phyloP scores from a whole-genome alignment of 805 yeast genomes.

The Pichia manshurica region DNA sequence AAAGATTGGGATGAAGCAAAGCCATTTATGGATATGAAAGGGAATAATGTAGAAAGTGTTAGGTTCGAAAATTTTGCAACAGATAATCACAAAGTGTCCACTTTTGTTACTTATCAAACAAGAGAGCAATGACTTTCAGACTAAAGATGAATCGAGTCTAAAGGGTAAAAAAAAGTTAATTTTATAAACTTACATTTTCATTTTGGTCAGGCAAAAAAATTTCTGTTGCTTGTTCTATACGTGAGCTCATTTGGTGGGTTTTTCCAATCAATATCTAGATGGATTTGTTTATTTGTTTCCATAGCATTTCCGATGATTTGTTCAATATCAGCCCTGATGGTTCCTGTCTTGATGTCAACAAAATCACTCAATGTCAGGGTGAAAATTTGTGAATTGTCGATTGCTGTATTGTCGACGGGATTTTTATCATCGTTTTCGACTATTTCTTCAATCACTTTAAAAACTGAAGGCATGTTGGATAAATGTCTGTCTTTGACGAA shows the following conservation, averaged over 20 bases:
- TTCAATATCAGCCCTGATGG: conserved; percentile 13
- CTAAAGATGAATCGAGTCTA: too few relatives aligned
- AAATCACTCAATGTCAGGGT: conserved; percentile 14
- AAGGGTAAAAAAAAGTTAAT: too few relatives aligned
- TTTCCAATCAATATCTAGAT: conserved; percentile 9
- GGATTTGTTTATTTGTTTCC: not conserved
- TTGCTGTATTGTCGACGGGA: not conserved
- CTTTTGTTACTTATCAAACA: conserved; percentile 57
- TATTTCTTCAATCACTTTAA: conserved; percentile 17
- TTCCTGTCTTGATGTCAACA: conserved; percentile 19
- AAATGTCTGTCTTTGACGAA: conserved; percentile 43
- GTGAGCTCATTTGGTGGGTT: conserved; percentile 11
- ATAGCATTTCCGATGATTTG: conserved; percentile 2
- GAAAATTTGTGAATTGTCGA: not conserved
- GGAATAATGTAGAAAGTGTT: conserved; percentile 58
- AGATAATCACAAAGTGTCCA: conserved; percentile 61
- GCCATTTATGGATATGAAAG: conserved; percentile 45
- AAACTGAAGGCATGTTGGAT: conserved; percentile 34
- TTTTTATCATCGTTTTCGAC: conserved; percentile 10
- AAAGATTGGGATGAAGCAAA: conserved; percentile 69
- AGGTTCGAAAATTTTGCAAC: conserved; percentile 66
- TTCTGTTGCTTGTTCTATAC: not conserved
- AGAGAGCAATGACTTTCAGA: conserved; percentile 11
- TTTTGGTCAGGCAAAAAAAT: too few relatives aligned
- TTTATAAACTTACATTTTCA: too few relatives aligned